Base-by-base conservation (phyloP, 495 filamentous ascomycete species). In the Aspergillus indologenus region DNA sequence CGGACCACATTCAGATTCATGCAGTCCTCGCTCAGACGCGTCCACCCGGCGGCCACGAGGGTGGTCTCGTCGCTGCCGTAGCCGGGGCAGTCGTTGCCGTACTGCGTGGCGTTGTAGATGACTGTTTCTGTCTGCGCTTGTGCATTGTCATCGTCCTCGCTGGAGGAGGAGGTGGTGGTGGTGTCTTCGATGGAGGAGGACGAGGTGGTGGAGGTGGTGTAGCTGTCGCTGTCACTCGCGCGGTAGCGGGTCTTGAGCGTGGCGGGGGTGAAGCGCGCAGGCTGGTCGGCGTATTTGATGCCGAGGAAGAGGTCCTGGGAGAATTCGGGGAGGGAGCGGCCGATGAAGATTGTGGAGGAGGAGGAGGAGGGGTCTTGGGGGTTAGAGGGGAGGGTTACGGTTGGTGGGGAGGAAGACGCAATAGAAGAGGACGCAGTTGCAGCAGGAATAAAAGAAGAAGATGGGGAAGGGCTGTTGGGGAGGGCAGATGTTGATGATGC, bases 1-100 rank as follows among this genome's bases (percentile, higher is more conserved):
- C 85, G 79, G 31, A 86, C 72, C 11, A 90, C 74, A 61, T 88
- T 88, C 53, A 90, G 63, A 57, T 81, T 87, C 19, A 87, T 69
- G 61, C 87, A 90, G 68, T 90, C 76, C 61, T 90, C 86, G 53
- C 69, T 75, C 54, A 68, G 45, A 34, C 55, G 44, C 22, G 68
- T 64, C n/a, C 68, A 51, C 1, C 72, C 70, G 45, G 43, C 50
- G 2, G 65, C 50, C 4, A 72, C 61, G 4, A 73, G 24, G 0
- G 52, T 64, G 6, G 60, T 67, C 18, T 66, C 65, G 45, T 75
- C 70, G 8, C 68, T 71, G 24, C 72, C 72, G 54, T 75, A 75
- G 0, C 65, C 70, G 15, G 72, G 72, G 54, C 72, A 73, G 18
- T 75, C 72, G 43, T 70, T 59, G n/a, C 72, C 70, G 49, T 75